phyloP scores from a whole-genome alignment of 768 basidiomycete genomes.

The Psilocybe subaeruginosa region DNA sequence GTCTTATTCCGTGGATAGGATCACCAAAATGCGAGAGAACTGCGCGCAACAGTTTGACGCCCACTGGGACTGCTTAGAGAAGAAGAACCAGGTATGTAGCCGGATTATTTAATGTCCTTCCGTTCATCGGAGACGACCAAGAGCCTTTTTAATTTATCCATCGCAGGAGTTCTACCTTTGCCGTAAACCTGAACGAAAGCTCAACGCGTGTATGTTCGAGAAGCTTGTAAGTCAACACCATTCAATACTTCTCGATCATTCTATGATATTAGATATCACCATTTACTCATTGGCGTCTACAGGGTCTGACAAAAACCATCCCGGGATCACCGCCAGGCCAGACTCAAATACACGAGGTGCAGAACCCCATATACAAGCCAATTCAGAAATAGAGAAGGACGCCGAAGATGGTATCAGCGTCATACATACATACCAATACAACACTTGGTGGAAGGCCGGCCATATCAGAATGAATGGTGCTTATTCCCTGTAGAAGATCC shows the following conservation, averaged over 20 bases:
- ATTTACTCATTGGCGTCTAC: slow-evolving; percentile 3
- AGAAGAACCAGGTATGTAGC: slow-evolving; percentile 84
- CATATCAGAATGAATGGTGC: neutral
- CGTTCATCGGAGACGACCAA: neutral
- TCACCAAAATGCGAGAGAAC: slow-evolving; percentile 91
- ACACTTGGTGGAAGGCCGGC: neutral
- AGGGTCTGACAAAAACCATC: slow-evolving; percentile 92
- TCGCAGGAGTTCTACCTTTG: slow-evolving; percentile 85
- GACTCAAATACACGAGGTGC: slow-evolving; percentile 86
- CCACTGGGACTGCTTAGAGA: slow-evolving; percentile 95
- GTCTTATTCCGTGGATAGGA: slow-evolving; percentile 46
- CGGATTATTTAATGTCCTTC: neutral
- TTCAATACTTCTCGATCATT: neutral
- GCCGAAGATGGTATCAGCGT: no score
- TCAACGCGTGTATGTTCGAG: slow-evolving; percentile 96
- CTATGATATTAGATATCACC: neutral
- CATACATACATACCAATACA: neutral
- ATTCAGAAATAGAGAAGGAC: slow-evolving; percentile 70
- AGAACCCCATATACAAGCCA: slow-evolving; percentile 79
- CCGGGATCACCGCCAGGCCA: slow-evolving; percentile 86
- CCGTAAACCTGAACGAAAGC: slow-evolving; percentile 82
- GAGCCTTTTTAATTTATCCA: neutral
- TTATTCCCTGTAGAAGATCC: neutral
- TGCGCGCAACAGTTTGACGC: slow-evolving; percentile 85
- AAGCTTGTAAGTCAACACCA: slow-evolving; percentile 71